Conservation (phyloP, 1,284 basidiomycete genomes). For the Sporisorium iseilematis-ciliati region DNA sequence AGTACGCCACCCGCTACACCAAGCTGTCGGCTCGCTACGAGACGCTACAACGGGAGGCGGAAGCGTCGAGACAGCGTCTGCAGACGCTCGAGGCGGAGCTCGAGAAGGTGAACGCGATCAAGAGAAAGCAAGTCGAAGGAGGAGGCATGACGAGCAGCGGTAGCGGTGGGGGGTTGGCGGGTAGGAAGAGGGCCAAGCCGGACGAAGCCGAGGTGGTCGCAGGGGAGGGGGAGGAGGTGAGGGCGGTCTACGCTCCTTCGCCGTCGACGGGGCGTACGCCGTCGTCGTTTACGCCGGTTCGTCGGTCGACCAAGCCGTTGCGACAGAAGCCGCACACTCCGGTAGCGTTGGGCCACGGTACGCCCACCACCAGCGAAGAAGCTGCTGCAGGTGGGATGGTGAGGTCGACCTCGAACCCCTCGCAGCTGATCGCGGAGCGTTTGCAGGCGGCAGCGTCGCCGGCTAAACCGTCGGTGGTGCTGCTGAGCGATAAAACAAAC, state of each 20-base stretch:
- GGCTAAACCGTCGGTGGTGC: slow-evolving; percentile 1
- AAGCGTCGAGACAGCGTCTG: not conserved
- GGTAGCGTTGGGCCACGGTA: slow-evolving; percentile 17
- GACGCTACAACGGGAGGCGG: slow-evolving; percentile 22
- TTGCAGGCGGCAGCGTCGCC: not conserved
- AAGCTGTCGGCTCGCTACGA: slow-evolving; percentile 32
- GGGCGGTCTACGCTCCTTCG: slow-evolving; percentile 26
- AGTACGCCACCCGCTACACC: slow-evolving; percentile 34
- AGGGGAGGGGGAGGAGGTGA: slow-evolving; percentile 4
- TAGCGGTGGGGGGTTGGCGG: slow-evolving; percentile 6
- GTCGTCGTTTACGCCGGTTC: slow-evolving; percentile 28
- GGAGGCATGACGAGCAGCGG: not conserved
- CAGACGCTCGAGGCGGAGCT: not conserved
- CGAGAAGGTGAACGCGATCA: not conserved
- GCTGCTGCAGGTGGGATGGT: slow-evolving; percentile 18
- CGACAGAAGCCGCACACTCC: slow-evolving; percentile 4
- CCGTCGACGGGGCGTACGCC: not conserved
- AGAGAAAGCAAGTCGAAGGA: not conserved
- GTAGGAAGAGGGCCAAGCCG: slow-evolving; percentile 33
- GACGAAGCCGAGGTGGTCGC: not conserved
- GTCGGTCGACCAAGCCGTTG: not conserved
- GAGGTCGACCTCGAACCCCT: slow-evolving; percentile 39
- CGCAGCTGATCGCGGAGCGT: slow-evolving; percentile 32
- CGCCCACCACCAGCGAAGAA: slow-evolving; percentile 7
- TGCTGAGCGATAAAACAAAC: slow-evolving; percentile 30